phyloP scores from a whole-genome alignment of 768 basidiomycete species.

The Leccinum barrowsii region DNA sequence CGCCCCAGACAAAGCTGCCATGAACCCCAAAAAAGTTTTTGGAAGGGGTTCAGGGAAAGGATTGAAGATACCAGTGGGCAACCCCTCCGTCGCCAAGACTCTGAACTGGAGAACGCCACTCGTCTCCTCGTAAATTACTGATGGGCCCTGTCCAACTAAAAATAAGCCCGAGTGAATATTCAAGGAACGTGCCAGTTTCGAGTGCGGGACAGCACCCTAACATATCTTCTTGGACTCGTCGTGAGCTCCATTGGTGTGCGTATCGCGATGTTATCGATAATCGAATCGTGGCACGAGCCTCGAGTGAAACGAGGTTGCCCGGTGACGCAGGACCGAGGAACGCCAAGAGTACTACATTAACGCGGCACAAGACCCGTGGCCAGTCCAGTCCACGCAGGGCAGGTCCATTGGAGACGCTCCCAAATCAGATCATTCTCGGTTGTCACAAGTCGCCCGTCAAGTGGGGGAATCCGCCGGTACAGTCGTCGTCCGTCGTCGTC shows the following conservation, averaged over 20 bases:
- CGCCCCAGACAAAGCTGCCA: background rate
- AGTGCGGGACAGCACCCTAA: background rate
- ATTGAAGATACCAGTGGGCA: background rate
- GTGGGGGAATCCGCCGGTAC: conserved; percentile 1
- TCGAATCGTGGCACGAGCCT: background rate
- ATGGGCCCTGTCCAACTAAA: background rate
- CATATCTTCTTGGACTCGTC: background rate
- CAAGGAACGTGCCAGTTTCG: background rate
- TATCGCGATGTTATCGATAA: background rate
- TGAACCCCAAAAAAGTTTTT: background rate
- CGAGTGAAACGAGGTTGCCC: background rate
- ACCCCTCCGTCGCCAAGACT: background rate
- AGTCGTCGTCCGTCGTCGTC: conserved; percentile 7
- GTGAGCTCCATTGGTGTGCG: background rate
- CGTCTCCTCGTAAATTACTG: background rate
- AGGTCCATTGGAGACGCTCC: conserved; percentile 15
- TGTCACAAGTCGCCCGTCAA: conserved; percentile 15
- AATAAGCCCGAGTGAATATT: background rate
- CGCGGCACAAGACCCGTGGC: conserved; percentile 15
- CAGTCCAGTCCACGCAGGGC: conserved; percentile 11
- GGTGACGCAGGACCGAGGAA: background rate
- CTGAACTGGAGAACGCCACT: conserved; percentile 6
- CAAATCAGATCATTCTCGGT: conserved; percentile 24
- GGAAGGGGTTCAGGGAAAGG: background rate
- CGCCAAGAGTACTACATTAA: background rate